These are phyloP conservation scores for Lasiosphaeria miniovina DNA, from an alignment of 495 filamentous ascomycete genomes.

Conservation along the genomic window DNA sequence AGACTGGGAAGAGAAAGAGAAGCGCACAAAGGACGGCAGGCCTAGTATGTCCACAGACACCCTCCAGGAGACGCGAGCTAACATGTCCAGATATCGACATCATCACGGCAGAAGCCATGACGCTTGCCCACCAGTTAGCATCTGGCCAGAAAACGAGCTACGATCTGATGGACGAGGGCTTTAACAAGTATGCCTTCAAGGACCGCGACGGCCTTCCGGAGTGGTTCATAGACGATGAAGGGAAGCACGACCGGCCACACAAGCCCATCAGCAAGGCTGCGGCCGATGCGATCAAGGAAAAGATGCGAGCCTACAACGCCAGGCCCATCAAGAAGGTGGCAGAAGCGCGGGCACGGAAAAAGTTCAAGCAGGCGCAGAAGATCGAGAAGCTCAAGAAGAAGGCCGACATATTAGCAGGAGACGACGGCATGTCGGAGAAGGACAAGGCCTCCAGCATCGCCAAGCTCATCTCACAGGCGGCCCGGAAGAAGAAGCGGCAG, in stretches of 20 bases:
- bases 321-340: slow-evolving; percentile 99
- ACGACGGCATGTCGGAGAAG: slow-evolving; percentile 87
- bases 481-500: slow-evolving; percentile 80
- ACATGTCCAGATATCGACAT: slow-evolving; percentile 83
- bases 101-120: slow-evolving; percentile 98
- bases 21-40: slow-evolving; percentile 64
- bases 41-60: slow-evolving; percentile 52
- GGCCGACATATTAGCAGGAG: slow-evolving; percentile 78
- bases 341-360: slow-evolving; percentile 93
- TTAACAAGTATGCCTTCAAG: slow-evolving; percentile 88
- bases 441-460: slow-evolving; percentile 87
- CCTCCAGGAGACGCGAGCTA: slow-evolving; percentile 19
- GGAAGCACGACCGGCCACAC: slow-evolving; percentile 73
- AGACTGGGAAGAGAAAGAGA: slow-evolving; percentile 63
- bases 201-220: slow-evolving; percentile 92
- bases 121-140: slow-evolving; percentile 88
- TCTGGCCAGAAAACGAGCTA: slow-evolving; percentile 73
- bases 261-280: slow-evolving; percentile 87
- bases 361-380: slow-evolving; percentile 85
- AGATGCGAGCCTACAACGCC: slow-evolving; percentile 88
- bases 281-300: slow-evolving; percentile 91
- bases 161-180: slow-evolving; percentile 84
- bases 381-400: slow-evolving; percentile 96
- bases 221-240: slow-evolving; percentile 96
- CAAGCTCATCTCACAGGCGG: slow-evolving; percentile 75